These are phyloP conservation scores for Prunus yedoensis DNA, from an alignment of 331 rosid species.

Conservation along the genomic window DNA sequence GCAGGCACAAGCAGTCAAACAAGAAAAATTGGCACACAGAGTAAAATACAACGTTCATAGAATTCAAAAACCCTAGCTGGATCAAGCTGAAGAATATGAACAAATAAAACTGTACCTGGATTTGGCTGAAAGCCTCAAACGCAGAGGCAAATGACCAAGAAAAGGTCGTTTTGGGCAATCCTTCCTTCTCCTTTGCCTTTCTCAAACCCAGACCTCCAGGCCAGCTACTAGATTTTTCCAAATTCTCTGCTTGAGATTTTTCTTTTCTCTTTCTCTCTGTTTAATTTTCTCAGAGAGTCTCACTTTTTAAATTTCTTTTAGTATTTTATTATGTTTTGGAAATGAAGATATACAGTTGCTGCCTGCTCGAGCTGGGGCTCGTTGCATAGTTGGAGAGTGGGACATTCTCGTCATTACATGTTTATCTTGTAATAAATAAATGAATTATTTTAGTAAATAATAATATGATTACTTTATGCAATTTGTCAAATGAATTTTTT, in stretches of 20 bases:
- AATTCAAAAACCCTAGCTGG: conserved; percentile 26
- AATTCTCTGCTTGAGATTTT: conserved; percentile 19
- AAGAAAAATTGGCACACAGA: neutral
- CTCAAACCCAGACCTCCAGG: neutral
- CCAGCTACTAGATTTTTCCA: conserved; percentile 15
- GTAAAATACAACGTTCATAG: neutral
- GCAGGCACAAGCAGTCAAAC: conserved; percentile 23
- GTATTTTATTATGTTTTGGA: neutral
- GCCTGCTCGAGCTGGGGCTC: neutral
- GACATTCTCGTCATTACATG: conserved; percentile 17
- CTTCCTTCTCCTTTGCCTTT: neutral
- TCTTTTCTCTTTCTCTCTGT: neutral
- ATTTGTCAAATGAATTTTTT: neutral
- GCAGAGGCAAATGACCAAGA: conserved; percentile 5
- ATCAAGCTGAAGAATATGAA: conserved; percentile 19
- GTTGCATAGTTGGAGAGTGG: neutral
- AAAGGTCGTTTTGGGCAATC: conserved; percentile 17
- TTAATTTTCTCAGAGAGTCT: neutral
- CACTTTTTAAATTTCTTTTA: neutral
- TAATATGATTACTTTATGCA: neutral
- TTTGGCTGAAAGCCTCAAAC: neutral
- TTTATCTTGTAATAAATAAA: neutral
- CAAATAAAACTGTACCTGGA: conserved; percentile 22
- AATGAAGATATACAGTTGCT: neutral
- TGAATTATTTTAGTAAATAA: neutral